A percentile compares a stretch with the other conserved stretches of the same genome.
Conservation (phyloP, 140 eudicot species). For the Flaveria floridana region DNA sequence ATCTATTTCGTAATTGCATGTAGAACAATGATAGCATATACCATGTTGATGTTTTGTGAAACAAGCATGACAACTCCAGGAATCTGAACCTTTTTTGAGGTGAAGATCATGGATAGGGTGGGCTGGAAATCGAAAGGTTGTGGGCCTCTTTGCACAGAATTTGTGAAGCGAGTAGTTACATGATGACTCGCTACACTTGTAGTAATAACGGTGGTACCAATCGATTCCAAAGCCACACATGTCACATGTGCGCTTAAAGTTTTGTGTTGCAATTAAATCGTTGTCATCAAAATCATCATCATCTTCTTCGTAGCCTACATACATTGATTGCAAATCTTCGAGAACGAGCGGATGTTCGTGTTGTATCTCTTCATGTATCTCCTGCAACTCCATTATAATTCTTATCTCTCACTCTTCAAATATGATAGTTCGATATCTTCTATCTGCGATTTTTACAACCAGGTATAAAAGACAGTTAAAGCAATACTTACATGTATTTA, state of each 20-base stretch:
- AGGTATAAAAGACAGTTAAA: not conserved
- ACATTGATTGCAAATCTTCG: conserved; percentile 13
- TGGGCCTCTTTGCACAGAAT: conserved; percentile 9
- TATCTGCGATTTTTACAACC: not conserved
- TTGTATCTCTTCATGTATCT: not conserved
- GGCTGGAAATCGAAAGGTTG: not conserved
- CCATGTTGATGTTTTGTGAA: not conserved
- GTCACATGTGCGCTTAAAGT: not conserved
- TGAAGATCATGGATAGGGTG: conserved; percentile 19
- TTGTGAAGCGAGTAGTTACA: conserved; percentile 24
- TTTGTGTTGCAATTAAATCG: not conserved
- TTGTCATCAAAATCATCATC: conserved; percentile 17
- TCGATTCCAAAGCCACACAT: conserved; percentile 15
- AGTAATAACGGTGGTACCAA: conserved; percentile 26
- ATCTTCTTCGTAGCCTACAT: conserved; percentile 21
- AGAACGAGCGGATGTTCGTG: conserved; percentile 21
- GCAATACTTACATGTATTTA: not conserved
- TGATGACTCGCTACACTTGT: conserved; percentile 13
- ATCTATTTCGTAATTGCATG: conserved; percentile 15
- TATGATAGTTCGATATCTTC: not conserved
- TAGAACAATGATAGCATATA: conserved; percentile 5
- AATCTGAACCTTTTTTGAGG: not conserved
- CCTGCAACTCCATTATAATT: not conserved
- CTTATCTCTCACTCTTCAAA: not conserved
- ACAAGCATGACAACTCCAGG: conserved; percentile 16